Percentiles rank a stretch among this genome's conserved stretches.
These are phyloP conservation scores for Chytriomyces sp. DNA, from an alignment of 192 early-diverging fungal species.

Conservation along the genomic window DNA sequence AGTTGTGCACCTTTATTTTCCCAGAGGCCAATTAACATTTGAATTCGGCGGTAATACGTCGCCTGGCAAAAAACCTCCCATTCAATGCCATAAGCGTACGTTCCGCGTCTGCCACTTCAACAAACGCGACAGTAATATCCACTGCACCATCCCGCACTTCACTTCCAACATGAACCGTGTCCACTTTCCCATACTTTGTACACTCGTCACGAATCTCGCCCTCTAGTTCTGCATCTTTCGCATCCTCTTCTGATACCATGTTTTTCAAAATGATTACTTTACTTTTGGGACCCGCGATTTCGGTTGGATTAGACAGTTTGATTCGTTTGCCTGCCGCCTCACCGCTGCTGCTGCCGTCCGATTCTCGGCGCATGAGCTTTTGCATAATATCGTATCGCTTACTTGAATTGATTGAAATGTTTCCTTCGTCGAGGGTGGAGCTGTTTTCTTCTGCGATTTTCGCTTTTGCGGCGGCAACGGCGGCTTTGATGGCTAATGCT, in stretches of 20 bases:
- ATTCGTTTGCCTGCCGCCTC: conserved; percentile 17
- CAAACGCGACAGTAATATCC: conserved; percentile 81
- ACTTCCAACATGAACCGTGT: conserved; percentile 62
- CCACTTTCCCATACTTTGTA: conserved; percentile 76
- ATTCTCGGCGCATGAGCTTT: conserved; percentile 54
- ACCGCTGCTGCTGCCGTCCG: conserved; percentile 40
- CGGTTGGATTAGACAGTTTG: not conserved
- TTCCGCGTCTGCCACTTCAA: conserved; percentile 57
- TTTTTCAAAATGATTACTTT: conserved; percentile 73
- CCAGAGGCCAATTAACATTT: not conserved
- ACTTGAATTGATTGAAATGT: conserved; percentile 51
- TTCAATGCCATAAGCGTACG: conserved; percentile 72
- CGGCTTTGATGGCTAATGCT: conserved; percentile 34
- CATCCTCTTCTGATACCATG: conserved; percentile 69
- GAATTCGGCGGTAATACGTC: conserved; percentile 67
- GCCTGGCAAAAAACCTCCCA: conserved; percentile 84
- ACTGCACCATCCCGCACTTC: conserved; percentile 57
- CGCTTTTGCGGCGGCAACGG: conserved; percentile 42
- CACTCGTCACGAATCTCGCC: conserved; percentile 85
- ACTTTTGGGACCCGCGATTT: not conserved
- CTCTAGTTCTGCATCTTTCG: conserved; percentile 78
- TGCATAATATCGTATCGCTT: conserved; percentile 77
- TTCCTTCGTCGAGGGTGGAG: conserved; percentile 39
- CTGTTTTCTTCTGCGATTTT: conserved; percentile 42
- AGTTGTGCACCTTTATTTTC: no score